phyloP scores from a whole-genome alignment of 2,329 filamentous ascomycete genomes.

The Orbilia javanica region DNA sequence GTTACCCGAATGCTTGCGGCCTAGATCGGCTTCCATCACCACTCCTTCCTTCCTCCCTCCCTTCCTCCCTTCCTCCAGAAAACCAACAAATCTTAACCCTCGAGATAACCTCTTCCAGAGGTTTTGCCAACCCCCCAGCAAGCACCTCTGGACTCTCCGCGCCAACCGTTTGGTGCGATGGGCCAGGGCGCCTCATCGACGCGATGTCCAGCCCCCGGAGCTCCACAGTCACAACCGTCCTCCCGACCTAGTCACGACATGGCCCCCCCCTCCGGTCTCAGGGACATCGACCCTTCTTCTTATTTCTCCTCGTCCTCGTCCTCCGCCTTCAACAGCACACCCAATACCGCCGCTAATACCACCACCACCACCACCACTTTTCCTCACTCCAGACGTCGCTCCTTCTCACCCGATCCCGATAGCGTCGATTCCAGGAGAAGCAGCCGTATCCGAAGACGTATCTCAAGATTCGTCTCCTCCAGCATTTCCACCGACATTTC shows the following conservation, averaged over 20 bases:
- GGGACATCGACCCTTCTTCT: conserved; percentile 6
- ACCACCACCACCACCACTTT: background rate
- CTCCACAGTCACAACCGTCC: conserved; percentile 28
- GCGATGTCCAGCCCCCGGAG: conserved; percentile 51
- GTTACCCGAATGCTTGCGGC: background rate
- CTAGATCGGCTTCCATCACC: background rate
- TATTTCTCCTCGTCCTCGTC: too few relatives aligned
- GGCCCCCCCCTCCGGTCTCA: conserved; percentile 17
- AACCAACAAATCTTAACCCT: background rate
- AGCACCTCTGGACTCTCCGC: conserved; percentile 53
- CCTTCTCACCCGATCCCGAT: conserved; percentile 55
- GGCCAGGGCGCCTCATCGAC: conserved; percentile 58
- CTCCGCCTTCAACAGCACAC: background rate
- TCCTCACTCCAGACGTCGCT: conserved; percentile 36
- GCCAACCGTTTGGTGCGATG: conserved; percentile 56
- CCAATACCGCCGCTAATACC: too few relatives aligned
- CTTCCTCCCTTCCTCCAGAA: background rate
- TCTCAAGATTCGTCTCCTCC: conserved; percentile 55
- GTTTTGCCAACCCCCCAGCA: conserved; percentile 16
- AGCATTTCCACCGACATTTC: conserved; percentile 19
- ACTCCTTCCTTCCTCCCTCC: background rate
- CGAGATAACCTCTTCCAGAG: conserved; percentile 7
- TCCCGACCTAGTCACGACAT: conserved; percentile 22
- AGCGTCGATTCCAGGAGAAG: conserved; percentile 51
- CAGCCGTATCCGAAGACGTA: conserved; percentile 47